Base-by-base conservation (phyloP, 805 yeast genomes). In the Saitoella complicata region DNA sequence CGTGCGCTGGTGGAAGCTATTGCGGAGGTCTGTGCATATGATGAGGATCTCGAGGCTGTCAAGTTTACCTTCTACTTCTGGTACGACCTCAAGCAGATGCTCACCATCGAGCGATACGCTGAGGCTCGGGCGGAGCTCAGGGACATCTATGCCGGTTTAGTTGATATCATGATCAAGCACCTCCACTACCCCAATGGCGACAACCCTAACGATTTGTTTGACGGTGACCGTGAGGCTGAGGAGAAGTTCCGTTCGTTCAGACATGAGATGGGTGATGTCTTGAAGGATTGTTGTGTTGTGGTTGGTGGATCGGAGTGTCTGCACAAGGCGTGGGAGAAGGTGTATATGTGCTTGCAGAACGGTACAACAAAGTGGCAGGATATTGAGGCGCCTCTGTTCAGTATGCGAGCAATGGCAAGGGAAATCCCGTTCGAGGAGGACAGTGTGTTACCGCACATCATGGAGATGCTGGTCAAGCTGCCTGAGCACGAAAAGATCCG, bases 241-340 rank as follows among this genome's bases (percentile, higher is more conserved):
- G 98, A 93, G 57, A 83, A 85, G 60, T 91, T 91, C 60, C 78
- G 83, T 55, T 93, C 85, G 47, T 91, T 88, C 63, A 72, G 99
- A 56, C 91, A 91, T 62, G 95, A 85, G 46, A 83, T 91, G 82
- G 97, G 97, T 36, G 97, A 91, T 59, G 95, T 88, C n/a, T 65
- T 91, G 49, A 93, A 93, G 58, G 94, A 86, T 58, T 86, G 97
- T 65, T 83, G 96, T 53, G 82, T 83, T 1, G 88, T 91, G 3
- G 76, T 84, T 38, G 97, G 97, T 1, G 69, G 93, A 2, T 63
- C 72, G 7, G 66, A 62, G 37, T 85, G 95, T 0, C 66, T 91
- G 34, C 60, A 64, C 21, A 77, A 82, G 44, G 94, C 95, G 12
- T 80, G 73, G 51, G 43, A 51, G 6, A 55, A 64, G 1, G 45